These are phyloP conservation scores for Lizonia empirigonia DNA, from an alignment of 2,329 filamentous ascomycete genomes.

Conservation along the genomic window DNA sequence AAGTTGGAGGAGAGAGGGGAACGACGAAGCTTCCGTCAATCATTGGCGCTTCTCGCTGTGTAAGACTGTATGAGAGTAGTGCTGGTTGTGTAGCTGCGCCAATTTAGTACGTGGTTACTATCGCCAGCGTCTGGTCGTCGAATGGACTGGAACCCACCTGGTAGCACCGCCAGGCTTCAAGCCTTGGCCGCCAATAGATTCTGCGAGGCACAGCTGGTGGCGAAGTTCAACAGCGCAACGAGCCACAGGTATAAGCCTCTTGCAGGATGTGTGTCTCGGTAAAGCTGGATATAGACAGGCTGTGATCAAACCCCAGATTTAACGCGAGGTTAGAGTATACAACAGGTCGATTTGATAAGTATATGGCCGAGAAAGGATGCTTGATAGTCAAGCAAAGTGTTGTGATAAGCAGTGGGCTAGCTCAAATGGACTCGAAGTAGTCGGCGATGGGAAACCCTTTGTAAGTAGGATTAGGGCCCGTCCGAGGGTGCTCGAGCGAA, in stretches of 20 bases:
- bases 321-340: conserved; percentile 39
- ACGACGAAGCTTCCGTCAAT: conserved; percentile 54
- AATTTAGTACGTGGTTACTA: conserved; percentile 29
- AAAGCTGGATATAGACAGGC: conserved; percentile 29
- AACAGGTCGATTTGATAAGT: conserved; percentile 37
- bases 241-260: conserved; percentile 20
- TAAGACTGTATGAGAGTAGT: conserved; percentile 25
- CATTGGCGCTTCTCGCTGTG: conserved; percentile 45
- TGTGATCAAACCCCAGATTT: conserved; percentile 36
- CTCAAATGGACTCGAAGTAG: conserved; percentile 39
- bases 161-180: conserved; percentile 20
- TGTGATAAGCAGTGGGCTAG: conserved; percentile 35
- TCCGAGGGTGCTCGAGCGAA: conserved; percentile 21
- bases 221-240: conserved; percentile 21
- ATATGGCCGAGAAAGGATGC: conserved; percentile 18
- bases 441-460: conserved; percentile 41
- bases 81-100: conserved; percentile 30
- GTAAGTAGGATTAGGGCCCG: conserved; percentile 43
- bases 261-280: conserved; percentile 32
- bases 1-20: conserved; percentile 57
- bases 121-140: conserved; percentile 25
- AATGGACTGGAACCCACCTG: conserved; percentile 21
- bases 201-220: conserved; percentile 14
- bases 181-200: conserved; percentile 17
- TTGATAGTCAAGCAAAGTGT: conserved; percentile 12